Percentiles rank a stretch among this genome's conserved stretches.
phyloP scores from a whole-genome alignment of 495 filamentous ascomycete genomes.

The Xylaria castorea region DNA sequence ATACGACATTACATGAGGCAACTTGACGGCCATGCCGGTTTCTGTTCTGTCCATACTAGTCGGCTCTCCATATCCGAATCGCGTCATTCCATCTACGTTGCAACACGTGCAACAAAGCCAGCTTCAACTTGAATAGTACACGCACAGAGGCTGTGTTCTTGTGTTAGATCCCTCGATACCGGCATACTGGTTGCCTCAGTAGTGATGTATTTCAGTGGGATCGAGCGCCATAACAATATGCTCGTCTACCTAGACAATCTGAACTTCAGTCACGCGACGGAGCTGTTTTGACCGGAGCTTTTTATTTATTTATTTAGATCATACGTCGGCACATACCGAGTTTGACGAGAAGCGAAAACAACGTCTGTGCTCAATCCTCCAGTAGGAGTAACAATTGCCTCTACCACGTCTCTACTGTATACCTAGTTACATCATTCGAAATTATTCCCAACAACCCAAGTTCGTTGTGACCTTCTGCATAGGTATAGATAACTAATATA shows the following conservation, averaged over 20 bases:
- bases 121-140: no score
- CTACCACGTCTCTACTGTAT: background rate
- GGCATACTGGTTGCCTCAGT: background rate
- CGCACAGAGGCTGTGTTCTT: slow-evolving; percentile 4
- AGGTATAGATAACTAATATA: background rate
- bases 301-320: background rate
- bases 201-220: background rate
- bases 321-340: background rate
- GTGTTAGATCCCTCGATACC: background rate
- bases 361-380: background rate
- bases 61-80: background rate
- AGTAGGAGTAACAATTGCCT: background rate
- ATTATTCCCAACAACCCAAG: background rate
- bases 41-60: background rate
- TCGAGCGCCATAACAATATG: background rate
- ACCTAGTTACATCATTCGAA: background rate
- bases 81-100: background rate
- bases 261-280: background rate
- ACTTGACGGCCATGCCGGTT: slow-evolving; percentile 23
- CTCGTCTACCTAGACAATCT: background rate
- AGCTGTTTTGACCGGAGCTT: background rate
- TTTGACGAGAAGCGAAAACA: background rate
- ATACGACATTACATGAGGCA: background rate
- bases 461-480: background rate
- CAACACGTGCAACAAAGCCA: background rate